These are phyloP conservation scores for Fonsecaea erecta DNA, from an alignment of 2,329 filamentous ascomycete genomes.

Conservation along the genomic window DNA sequence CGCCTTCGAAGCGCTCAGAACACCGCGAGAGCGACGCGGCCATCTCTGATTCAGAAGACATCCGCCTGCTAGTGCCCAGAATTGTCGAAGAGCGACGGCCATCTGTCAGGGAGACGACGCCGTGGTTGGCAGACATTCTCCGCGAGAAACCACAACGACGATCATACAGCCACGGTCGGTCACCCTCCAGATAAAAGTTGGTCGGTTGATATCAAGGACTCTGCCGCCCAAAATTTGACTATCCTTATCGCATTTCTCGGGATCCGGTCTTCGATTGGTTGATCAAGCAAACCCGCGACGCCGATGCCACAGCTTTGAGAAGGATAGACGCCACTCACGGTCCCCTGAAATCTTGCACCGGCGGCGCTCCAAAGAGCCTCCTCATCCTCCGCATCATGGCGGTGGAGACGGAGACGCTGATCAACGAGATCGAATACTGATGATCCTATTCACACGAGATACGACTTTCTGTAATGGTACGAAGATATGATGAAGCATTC, in stretches of 20 bases:
- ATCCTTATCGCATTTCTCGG: not conserved
- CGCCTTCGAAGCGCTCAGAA: conserved; percentile 13
- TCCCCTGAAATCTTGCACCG: not conserved
- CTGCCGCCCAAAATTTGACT: not conserved
- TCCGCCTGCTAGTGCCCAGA: conserved; percentile 23
- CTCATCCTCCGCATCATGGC: not conserved
- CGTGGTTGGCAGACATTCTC: conserved; percentile 33
- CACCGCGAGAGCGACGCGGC: conserved; percentile 25
- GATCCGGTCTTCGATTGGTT: not conserved
- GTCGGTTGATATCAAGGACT: not conserved
- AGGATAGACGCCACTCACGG: not conserved
- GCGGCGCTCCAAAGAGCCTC: not conserved
- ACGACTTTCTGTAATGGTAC: not conserved
- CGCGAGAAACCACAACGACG: conserved; percentile 33
- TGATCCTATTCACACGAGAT: not conserved
- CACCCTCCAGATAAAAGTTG: conserved; percentile 27
- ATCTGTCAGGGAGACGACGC: conserved; percentile 32
- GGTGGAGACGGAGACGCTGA: not conserved
- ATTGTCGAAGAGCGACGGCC: conserved; percentile 32
- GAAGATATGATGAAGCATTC: not conserved
- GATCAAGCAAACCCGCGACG: not conserved
- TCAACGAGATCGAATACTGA: not conserved
- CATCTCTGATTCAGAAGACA: conserved; percentile 29
- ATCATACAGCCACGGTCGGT: conserved; percentile 30
- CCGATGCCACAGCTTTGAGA: not conserved